Percentiles rank a stretch among this genome's conserved stretches.
Evolutionary conservation across 768 basidiomycete species (phyloP).

Genomic region (Rhodotorula paludigena): DNA sequence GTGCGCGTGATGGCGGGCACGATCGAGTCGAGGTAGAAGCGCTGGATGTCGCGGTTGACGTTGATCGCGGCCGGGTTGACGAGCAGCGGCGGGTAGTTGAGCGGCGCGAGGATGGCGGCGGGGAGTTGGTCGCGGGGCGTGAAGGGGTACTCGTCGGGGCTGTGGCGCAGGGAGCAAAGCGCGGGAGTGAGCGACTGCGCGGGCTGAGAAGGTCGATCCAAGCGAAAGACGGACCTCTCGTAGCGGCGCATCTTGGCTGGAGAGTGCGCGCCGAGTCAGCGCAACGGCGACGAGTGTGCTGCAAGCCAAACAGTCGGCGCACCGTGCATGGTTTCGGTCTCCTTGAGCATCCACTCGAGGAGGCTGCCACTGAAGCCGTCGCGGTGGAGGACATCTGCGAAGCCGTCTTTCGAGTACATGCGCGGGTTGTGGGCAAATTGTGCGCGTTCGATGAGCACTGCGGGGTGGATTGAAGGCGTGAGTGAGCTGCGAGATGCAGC

Average conservation of each 20-base stretch:
- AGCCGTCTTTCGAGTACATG: conserved; percentile 69
- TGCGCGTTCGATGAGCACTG: conserved; percentile 85
- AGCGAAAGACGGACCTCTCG: conserved; percentile 61
- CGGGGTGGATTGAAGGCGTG: not conserved
- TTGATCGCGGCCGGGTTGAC: conserved; percentile 68
- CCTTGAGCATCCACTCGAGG: conserved; percentile 96
- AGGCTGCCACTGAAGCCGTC: conserved; percentile 77
- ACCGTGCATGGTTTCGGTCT: conserved; percentile 95
- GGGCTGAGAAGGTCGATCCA: not conserved
- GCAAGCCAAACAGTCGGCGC: conserved; percentile 42
- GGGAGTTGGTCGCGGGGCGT: conserved; percentile 65
- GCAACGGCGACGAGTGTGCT: not conserved
- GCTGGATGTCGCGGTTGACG: conserved; percentile 76
- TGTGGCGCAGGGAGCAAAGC: conserved; percentile 45
- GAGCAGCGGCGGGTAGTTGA: conserved; percentile 70
- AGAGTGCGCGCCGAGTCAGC: conserved; percentile 11
- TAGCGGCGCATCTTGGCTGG: conserved; percentile 95
- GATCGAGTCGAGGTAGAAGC: conserved; percentile 81
- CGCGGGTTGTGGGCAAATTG: conserved; percentile 90
- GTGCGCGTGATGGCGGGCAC: conserved; percentile 79
- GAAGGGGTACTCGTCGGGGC: conserved; percentile 98
- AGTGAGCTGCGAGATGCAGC: not conserved
- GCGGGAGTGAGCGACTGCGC: not conserved
- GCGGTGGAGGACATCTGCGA: conserved; percentile 65
- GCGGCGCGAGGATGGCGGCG: conserved; percentile 67